Conservation (phyloP, 257 asterid genomes). For the Plantago ovata region DNA sequence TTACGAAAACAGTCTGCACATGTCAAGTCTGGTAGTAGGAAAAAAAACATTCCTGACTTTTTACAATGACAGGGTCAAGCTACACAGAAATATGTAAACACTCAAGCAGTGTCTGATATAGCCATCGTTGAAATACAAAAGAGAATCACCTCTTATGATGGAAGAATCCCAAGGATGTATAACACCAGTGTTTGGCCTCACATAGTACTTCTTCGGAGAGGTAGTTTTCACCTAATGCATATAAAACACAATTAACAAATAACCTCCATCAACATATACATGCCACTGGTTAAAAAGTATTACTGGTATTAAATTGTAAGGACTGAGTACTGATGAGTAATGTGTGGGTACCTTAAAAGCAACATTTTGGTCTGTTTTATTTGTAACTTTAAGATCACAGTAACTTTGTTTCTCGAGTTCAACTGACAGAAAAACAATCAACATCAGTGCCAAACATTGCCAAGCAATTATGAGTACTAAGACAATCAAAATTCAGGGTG, state of each 20-base stretch:
- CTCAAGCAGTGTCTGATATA: neutral
- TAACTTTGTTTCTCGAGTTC: conserved; percentile 80
- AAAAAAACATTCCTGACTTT: neutral
- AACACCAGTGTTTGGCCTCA: conserved; percentile 77
- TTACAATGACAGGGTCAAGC: neutral
- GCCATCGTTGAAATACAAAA: conserved; percentile 6
- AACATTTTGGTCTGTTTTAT: conserved; percentile 64
- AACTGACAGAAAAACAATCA: conserved; percentile 36
- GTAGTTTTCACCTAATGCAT: conserved; percentile 72
- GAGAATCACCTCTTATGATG: conserved; percentile 60
- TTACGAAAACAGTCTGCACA: too few species aligned
- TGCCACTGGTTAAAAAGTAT: neutral
- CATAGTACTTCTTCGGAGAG: conserved; percentile 83
- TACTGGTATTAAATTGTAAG: neutral
- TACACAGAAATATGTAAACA: neutral
- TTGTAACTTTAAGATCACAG: conserved; percentile 76
- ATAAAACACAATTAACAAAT: neutral
- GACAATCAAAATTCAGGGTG: neutral
- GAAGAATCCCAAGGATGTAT: conserved; percentile 70
- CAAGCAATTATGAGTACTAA: neutral
- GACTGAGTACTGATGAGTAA: neutral
- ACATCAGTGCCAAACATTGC: neutral
- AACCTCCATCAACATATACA: neutral
- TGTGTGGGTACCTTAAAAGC: conserved; percentile 65
- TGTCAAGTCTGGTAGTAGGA: too few species aligned